Conservation (phyloP, 352 stramenopile species). For the Phytopythium boreale region DNA sequence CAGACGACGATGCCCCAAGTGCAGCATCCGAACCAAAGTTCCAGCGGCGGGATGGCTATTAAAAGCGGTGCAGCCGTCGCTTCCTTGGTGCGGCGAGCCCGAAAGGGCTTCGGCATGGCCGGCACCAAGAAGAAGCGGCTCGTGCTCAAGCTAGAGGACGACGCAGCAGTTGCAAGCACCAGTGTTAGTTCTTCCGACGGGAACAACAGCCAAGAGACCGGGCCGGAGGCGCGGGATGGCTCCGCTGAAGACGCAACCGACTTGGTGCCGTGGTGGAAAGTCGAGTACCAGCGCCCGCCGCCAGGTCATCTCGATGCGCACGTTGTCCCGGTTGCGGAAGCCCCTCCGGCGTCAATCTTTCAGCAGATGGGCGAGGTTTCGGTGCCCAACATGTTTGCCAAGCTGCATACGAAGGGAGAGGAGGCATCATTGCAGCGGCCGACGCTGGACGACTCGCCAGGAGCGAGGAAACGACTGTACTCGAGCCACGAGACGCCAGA, state of each 20-base stretch:
- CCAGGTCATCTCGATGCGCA: slow-evolving; percentile 50
- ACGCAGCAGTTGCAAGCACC: neutral
- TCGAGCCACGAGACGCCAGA: slow-evolving; percentile 42
- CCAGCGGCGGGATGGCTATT: neutral
- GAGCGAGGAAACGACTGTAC: slow-evolving; percentile 2
- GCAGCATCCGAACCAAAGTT: neutral
- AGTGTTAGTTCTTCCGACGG: neutral
- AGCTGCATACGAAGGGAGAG: neutral
- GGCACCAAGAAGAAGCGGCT: slow-evolving; percentile 14
- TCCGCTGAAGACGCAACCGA: slow-evolving; percentile 8
- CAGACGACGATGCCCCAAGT: neutral
- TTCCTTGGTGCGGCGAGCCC: neutral
- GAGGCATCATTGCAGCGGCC: neutral
- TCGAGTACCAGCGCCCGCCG: slow-evolving; percentile 55
- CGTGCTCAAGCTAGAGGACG: slow-evolving; percentile 1
- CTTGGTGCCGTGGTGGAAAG: slow-evolving; percentile 48
- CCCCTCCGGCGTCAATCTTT: neutral
- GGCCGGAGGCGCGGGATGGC: neutral
- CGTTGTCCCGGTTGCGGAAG: slow-evolving; percentile 29
- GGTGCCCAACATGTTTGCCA: neutral
- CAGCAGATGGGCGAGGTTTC: neutral
- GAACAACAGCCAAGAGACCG: neutral
- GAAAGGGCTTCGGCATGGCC: slow-evolving; percentile 7
- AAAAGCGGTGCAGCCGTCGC: neutral
- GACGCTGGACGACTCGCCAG: neutral